These are phyloP conservation scores for Komagataella phaffii DNA, from an alignment of 805 yeast genomes.

Conservation along the genomic window DNA sequence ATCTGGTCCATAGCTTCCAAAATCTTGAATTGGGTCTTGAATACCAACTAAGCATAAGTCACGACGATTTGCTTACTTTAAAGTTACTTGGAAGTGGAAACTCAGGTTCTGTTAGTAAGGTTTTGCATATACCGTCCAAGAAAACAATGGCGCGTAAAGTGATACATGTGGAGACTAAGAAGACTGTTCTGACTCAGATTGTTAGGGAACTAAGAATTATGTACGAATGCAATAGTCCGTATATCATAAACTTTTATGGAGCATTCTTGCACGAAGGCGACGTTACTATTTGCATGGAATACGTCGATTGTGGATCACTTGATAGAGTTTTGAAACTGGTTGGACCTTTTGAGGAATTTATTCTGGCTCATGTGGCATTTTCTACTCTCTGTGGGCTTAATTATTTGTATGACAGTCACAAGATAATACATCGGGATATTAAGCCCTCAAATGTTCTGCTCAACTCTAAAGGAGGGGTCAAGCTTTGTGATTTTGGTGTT, in stretches of 20 bases:
- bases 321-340: conserved; percentile 56
- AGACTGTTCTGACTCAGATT: conserved; percentile 68
- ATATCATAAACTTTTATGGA: conserved; percentile 83
- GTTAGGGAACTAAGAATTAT: conserved; percentile 79
- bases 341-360: conserved; percentile 55
- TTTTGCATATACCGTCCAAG: conserved; percentile 79
- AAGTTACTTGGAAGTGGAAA: conserved; percentile 85
- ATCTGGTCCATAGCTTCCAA: conserved; percentile 29
- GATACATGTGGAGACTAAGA: conserved; percentile 75
- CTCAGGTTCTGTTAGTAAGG: conserved; percentile 86
- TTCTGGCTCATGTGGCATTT: conserved; percentile 60
- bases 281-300: conserved; percentile 89
- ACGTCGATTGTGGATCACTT: conserved; percentile 87
- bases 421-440: conserved; percentile 90
- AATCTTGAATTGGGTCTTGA: conserved; percentile 40
- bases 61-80: conserved; percentile 60
- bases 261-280: conserved; percentile 66
- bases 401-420: conserved; percentile 70
- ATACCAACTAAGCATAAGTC: conserved; percentile 35
- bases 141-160: conserved; percentile 83
- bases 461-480: conserved; percentile 76
- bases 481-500: conserved; percentile 95
- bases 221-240: conserved; percentile 79
- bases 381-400: conserved; percentile 71
- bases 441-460: conserved; percentile 90